These are phyloP conservation scores for Aspergillus viridinutans DNA, from an alignment of 2,329 filamentous ascomycete species.

Conservation along the genomic window DNA sequence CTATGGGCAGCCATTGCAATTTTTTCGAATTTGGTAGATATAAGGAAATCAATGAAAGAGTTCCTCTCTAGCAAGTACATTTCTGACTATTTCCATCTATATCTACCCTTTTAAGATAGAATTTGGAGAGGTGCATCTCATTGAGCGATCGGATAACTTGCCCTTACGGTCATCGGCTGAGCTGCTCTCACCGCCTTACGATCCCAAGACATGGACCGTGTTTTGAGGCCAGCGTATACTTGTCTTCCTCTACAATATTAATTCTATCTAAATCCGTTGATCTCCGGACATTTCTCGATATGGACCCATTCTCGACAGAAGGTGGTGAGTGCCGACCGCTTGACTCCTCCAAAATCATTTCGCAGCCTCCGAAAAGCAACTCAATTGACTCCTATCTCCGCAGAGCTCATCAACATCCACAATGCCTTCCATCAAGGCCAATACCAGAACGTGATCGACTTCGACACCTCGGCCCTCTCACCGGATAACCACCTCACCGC, in stretches of 20 bases:
- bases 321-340: constrained; percentile 44
- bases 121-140: neutral
- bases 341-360: constrained; percentile 3
- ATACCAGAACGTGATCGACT: constrained; percentile 81
- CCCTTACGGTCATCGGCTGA: constrained; percentile 5
- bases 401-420: constrained; percentile 65
- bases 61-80: neutral
- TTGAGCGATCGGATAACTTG: constrained; percentile 7
- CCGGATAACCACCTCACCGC: constrained; percentile 72
- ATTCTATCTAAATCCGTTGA: neutral
- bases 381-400: constrained; percentile 11
- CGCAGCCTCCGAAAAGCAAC: neutral
- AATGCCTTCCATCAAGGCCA: constrained; percentile 70
- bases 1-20: neutral
- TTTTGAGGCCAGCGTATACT: constrained; percentile 11
- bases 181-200: constrained; percentile 11
- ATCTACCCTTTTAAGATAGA: neutral
- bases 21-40: neutral
- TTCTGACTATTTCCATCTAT: no score
- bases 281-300: constrained; percentile 28
- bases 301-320: constrained; percentile 63
- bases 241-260: neutral
- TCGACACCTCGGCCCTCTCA: constrained; percentile 75
- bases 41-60: neutral
- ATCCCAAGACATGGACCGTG: constrained; percentile 15